Evolutionary conservation across 257 asterid genomes (phyloP).

Genomic region (Solanum raphanifolium): DNA sequence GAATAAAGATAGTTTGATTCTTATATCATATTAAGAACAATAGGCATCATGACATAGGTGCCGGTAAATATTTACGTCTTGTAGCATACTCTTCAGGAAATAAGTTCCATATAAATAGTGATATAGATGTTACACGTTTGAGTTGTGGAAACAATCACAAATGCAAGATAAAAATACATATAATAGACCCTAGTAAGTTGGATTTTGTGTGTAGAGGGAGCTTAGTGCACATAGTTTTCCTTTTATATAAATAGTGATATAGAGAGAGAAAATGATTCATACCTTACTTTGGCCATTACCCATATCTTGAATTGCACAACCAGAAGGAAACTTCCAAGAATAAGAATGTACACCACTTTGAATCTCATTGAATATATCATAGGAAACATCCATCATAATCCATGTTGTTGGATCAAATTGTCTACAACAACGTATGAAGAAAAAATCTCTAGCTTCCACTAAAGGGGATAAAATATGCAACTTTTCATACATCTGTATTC

Average conservation of each 20-base stretch:
- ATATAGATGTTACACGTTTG: not conserved
- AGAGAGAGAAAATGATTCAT: not conserved
- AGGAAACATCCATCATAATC: slow-evolving; percentile 56
- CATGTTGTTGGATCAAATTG: slow-evolving; percentile 42
- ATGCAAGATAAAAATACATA: fast-evolving
- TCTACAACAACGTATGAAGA: slow-evolving; percentile 41
- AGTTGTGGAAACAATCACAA: not conserved
- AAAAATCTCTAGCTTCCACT: slow-evolving; percentile 53
- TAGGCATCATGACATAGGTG: not conserved
- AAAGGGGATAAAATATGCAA: not conserved
- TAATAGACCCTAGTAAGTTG: not conserved
- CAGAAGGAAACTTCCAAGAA: slow-evolving; percentile 65
- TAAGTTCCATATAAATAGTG: not conserved
- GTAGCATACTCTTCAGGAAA: not conserved
- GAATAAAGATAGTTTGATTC: not conserved
- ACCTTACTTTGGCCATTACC: slow-evolving; percentile 51
- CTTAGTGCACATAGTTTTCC: not conserved
- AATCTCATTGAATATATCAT: slow-evolving; percentile 27
- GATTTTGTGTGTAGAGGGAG: not conserved
- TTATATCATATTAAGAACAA: not conserved
- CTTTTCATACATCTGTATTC: slow-evolving; percentile 49
- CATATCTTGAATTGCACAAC: slow-evolving; percentile 57
- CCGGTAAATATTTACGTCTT: not conserved
- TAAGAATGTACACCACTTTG: slow-evolving; percentile 25
- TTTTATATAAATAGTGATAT: not conserved